These are phyloP conservation scores for Hypoxylon sp. DNA, from an alignment of 2,329 filamentous ascomycete genomes.

Conservation along the genomic window DNA sequence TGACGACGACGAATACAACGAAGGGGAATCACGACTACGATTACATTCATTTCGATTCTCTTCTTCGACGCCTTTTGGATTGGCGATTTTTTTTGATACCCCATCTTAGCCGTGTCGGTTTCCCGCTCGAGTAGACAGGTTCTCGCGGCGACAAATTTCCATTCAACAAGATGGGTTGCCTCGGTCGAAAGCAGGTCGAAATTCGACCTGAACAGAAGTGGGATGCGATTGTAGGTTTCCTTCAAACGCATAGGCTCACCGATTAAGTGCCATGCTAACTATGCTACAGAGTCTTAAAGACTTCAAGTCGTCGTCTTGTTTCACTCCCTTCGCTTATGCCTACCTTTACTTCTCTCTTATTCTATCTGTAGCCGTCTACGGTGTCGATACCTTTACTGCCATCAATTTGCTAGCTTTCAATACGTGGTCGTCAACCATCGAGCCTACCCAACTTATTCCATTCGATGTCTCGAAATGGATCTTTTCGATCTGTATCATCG, in stretches of 20 bases:
- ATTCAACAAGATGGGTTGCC: constrained; percentile 73
- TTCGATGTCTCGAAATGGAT: constrained; percentile 92
- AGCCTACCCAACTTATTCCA: constrained; percentile 77
- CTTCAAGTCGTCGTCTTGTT: constrained; percentile 87
- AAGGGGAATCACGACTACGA: constrained; percentile 37
- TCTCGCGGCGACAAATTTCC: constrained; percentile 27
- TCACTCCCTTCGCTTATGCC: constrained; percentile 82
- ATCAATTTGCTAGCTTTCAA: constrained; percentile 92
- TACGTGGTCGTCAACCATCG: constrained; percentile 87
- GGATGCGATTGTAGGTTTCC: constrained; percentile 84
- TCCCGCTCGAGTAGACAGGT: constrained; percentile 29
- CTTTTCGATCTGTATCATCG: constrained; percentile 91
- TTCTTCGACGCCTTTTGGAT: constrained; percentile 37
- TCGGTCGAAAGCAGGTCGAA: constrained; percentile 72
- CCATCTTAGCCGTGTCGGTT: constrained; percentile 44
- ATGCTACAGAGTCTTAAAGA: constrained; percentile 69
- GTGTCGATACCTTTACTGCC: constrained; percentile 92
- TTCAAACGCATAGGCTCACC: constrained; percentile 7
- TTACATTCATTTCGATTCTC: constrained; percentile 38
- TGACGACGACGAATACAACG: constrained; percentile 44
- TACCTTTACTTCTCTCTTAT: constrained; percentile 87
- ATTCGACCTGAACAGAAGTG: constrained; percentile 90
- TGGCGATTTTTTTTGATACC: constrained; percentile 45
- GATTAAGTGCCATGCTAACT: constrained; percentile 24
- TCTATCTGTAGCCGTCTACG: constrained; percentile 87